phyloP scores from a whole-genome alignment of 768 basidiomycete genomes.

The Sistotremastrum niveocremeum region DNA sequence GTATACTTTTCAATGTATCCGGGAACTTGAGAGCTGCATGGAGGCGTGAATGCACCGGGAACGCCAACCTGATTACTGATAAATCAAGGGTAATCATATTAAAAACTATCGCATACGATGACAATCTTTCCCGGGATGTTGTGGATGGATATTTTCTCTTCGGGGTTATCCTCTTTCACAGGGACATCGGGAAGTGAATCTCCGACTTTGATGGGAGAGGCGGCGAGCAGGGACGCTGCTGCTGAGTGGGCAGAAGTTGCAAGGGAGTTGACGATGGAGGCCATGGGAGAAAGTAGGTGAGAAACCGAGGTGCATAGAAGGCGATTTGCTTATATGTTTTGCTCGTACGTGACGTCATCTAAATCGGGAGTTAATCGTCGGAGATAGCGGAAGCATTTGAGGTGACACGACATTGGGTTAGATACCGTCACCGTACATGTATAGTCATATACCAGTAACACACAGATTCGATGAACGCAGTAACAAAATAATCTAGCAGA shows the following conservation, averaged over 20 bases:
- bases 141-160: conserved; percentile 23
- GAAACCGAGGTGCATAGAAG: too few relatives aligned
- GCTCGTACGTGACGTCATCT: too few relatives aligned
- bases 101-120: conserved; percentile 30
- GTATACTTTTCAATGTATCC: conserved; percentile 50
- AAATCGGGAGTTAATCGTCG: too few relatives aligned
- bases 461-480: too few relatives aligned
- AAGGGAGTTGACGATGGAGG: conserved; percentile 31
- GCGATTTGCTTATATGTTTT: too few relatives aligned
- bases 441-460: too few relatives aligned
- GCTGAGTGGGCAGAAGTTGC: conserved; percentile 42
- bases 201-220: conserved; percentile 32
- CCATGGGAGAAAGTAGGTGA: conserved; percentile 19
- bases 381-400: too few relatives aligned
- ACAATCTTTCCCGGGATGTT: conserved; percentile 46
- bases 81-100: neutral
- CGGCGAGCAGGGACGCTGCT: conserved; percentile 34
- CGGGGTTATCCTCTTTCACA: conserved; percentile 48
- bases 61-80: conserved; percentile 41
- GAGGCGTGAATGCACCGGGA: conserved; percentile 64
- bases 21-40: conserved; percentile 52
- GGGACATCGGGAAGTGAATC: conserved; percentile 32
- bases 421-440: too few relatives aligned
- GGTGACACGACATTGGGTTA: too few relatives aligned
- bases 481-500: too few relatives aligned